Evolutionary conservation across 2,329 filamentous ascomycete species (phyloP).

Genomic region (Ceratocystiopsis minuta): DNA sequence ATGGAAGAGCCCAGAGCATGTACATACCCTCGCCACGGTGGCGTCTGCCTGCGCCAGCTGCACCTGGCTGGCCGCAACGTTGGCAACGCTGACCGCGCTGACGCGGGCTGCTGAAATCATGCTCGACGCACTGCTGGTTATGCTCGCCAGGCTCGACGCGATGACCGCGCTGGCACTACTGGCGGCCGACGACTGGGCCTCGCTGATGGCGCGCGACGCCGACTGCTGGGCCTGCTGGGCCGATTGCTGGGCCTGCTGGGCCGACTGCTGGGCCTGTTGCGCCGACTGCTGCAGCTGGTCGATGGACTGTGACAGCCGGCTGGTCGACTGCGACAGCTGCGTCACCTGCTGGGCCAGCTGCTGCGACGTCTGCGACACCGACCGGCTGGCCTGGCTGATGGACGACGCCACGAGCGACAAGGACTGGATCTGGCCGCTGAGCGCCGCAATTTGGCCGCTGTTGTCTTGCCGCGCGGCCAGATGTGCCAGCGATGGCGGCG

Average conservation of each 20-base stretch:
- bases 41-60: conserved; percentile 16
- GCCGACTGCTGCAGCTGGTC: conserved; percentile 10
- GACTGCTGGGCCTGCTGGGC: conserved; percentile 13
- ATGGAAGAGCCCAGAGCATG: background rate
- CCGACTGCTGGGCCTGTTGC: conserved; percentile 12
- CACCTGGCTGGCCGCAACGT: conserved; percentile 13
- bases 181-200: conserved; percentile 11
- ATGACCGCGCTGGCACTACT: conserved; percentile 14
- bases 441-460: conserved; percentile 11
- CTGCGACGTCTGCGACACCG: conserved; percentile 16
- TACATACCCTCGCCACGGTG: conserved; percentile 14
- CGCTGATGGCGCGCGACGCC: conserved; percentile 10
- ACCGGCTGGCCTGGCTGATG: conserved; percentile 14
- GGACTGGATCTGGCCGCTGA: conserved; percentile 14
- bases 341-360: conserved; percentile 15
- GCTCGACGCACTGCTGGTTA: conserved; percentile 13
- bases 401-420: conserved; percentile 14
- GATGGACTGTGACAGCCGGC: conserved; percentile 15
- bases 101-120: conserved; percentile 13
- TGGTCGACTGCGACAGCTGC: conserved; percentile 14
- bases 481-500: conserved; percentile 9
- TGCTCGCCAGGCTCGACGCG: conserved; percentile 12
- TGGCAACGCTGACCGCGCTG: conserved; percentile 10
- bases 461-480: conserved; percentile 11
- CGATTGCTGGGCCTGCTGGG: conserved; percentile 9